phyloP scores from a whole-genome alignment of 805 yeast species.

The Suhomyces kilbournensis region DNA sequence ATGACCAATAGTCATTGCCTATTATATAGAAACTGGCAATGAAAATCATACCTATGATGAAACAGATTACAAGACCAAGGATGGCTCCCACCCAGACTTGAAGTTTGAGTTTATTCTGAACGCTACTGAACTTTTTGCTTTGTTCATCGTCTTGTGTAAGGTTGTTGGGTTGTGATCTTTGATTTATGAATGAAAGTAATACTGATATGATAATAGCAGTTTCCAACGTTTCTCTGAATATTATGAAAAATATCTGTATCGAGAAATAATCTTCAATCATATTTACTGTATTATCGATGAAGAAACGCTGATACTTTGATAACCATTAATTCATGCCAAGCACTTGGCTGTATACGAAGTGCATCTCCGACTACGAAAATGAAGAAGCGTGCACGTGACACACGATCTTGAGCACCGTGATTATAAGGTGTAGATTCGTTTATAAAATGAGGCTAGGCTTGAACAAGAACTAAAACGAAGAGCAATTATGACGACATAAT shows the following conservation, averaged over 20 bases:
- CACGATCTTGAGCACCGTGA: not conserved
- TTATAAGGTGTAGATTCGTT: not conserved
- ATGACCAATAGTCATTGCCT: slow-evolving; percentile 83
- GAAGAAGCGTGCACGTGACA: not conserved
- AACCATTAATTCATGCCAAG: not conserved
- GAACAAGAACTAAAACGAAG: not conserved
- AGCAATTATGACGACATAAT: not conserved
- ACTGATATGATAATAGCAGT: slow-evolving; percentile 31
- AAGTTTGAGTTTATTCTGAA: slow-evolving; percentile 36
- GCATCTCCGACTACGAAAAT: not conserved
- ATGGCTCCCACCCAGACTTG: slow-evolving; percentile 86
- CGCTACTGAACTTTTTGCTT: not conserved
- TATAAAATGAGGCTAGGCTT: not conserved
- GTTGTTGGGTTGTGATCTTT: slow-evolving; percentile 9
- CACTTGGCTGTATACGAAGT: not conserved
- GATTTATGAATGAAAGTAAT: slow-evolving; percentile 26
- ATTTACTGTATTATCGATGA: not conserved
- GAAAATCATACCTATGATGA: slow-evolving; percentile 69
- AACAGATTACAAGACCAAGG: slow-evolving; percentile 65
- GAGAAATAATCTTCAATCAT: slow-evolving; percentile 22
- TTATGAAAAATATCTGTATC: slow-evolving; percentile 28
- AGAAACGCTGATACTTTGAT: not conserved
- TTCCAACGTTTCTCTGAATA: slow-evolving; percentile 27
- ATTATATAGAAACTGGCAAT: slow-evolving; percentile 67
- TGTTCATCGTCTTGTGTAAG: not conserved